Evolutionary conservation across 1,139 yeast species (phyloP), one percentile per base, ranked within the genome.

Genomic region (Groenewaldozyma auringiensis): DNA sequence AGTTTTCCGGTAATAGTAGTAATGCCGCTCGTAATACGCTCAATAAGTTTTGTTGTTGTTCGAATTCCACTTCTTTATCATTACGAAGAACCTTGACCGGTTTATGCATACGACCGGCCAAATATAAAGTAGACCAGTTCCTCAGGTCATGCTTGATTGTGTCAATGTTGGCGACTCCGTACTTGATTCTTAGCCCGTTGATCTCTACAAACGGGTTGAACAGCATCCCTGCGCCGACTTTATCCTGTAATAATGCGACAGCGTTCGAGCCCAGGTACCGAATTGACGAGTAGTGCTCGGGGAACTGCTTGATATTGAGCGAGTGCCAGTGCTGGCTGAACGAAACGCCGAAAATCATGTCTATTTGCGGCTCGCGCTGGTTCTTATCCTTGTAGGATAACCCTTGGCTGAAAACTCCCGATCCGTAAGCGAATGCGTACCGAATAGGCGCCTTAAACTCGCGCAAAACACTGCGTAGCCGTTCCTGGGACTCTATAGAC

Each of bases 91-190:
- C 75, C 52, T 84, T 82, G 9, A 92, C 95, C 0, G 99, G 99
- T 60, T 92, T 92, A 57, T 92, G 98, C 50, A 94, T 69, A 51
- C 99, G 71, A 1, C 99, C 99, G 0, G 97, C 95, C 33, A 92
- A 62, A 58, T 92, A 92, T 54, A 92, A 74, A 0, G 92, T 76
- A 31, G 79, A 71, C 99, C 98, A 92, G 51, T 83, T 79, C 29
- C 77, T 70, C 34, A 92, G 67, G 64, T 92, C 99, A 40, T 69
- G 69, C 38, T 81, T 64, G 36, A 87, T 66, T 3, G 74, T 72
- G 34, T 76, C 74, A 50, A 76, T 70, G 2, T 86, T 78, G 1
- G 87, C 81, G 13, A 88, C 81, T 3, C 99, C 99, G 61, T 92
- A 92, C 61, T 92, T 92, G 42, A 92, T 78, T 53, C 78, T 68